Evolutionary conservation across 2,329 filamentous ascomycete species (phyloP).

Genomic region (Epichloe sp.): DNA sequence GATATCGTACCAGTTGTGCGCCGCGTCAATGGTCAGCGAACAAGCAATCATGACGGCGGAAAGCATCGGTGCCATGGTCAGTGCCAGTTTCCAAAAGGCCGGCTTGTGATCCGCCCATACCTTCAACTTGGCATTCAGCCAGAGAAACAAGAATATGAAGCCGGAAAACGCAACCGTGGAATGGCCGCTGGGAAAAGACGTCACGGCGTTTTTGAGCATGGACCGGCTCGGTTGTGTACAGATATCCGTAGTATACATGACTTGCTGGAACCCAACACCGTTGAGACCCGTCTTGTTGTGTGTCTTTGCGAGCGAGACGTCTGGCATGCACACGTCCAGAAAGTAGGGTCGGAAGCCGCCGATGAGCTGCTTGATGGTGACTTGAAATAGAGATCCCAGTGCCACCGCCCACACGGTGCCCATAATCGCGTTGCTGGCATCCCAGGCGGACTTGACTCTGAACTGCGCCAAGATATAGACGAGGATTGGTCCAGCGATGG

Average conservation of each 20-base stretch:
- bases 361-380: slow-evolving; percentile 52
- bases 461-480: slow-evolving; percentile 45
- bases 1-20: slow-evolving; percentile 60
- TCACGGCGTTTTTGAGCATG: slow-evolving; percentile 46
- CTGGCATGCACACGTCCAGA: slow-evolving; percentile 49
- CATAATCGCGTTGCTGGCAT: slow-evolving; percentile 48
- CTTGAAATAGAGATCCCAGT: slow-evolving; percentile 49
- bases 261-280: slow-evolving; percentile 37
- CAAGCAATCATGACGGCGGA: slow-evolving; percentile 47
- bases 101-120: slow-evolving; percentile 54
- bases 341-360: slow-evolving; percentile 53
- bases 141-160: slow-evolving; percentile 51
- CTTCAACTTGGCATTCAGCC: slow-evolving; percentile 61
- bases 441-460: slow-evolving; percentile 43
- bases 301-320: slow-evolving; percentile 28
- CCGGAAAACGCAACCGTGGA: slow-evolving; percentile 51
- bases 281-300: slow-evolving; percentile 27
- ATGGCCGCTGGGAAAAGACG: slow-evolving; percentile 57
- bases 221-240: slow-evolving; percentile 42
- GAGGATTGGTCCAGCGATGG: slow-evolving; percentile 41
- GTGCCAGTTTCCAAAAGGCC: slow-evolving; percentile 52
- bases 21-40: slow-evolving; percentile 49
- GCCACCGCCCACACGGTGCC: slow-evolving; percentile 49
- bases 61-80: slow-evolving; percentile 45
- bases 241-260: slow-evolving; percentile 52